Evolutionary conservation across 1,284 basidiomycete species (phyloP).

Genomic region (Cutaneotrichosporon sp.): DNA sequence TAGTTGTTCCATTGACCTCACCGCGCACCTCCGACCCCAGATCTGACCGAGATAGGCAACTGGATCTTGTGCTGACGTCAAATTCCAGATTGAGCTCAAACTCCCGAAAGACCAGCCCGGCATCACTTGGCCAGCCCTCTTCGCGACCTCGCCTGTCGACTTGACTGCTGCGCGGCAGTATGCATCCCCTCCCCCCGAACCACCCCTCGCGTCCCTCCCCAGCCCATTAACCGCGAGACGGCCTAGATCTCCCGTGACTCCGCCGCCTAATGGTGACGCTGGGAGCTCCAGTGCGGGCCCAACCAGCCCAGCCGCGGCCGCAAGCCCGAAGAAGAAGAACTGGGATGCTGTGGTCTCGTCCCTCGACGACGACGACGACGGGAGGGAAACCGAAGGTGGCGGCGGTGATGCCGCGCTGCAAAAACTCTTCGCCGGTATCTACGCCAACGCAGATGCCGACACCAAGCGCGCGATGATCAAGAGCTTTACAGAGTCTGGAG

Average conservation of each 20-base stretch:
- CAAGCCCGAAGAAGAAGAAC: conserved; percentile 29
- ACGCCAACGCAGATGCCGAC: conserved; percentile 77
- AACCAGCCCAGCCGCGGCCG: background rate
- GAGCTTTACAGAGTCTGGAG: conserved; percentile 84
- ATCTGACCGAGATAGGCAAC: too few relatives aligned
- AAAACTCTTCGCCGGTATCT: conserved; percentile 57
- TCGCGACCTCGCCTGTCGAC: conserved; percentile 3
- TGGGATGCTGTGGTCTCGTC: conserved; percentile 45
- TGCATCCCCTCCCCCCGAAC: background rate
- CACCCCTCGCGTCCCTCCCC: background rate
- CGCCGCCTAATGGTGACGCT: background rate
- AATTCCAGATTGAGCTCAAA: conserved; percentile 41
- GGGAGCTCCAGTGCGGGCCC: too few relatives aligned
- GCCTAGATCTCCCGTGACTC: background rate
- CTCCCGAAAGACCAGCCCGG: conserved; percentile 34
- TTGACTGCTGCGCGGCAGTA: conserved; percentile 1
- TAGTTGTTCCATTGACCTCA: background rate
- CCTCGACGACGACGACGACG: conserved; percentile 27
- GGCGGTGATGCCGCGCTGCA: conserved; percentile 44
- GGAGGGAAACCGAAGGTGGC: conserved; percentile 30
- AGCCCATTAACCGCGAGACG: background rate
- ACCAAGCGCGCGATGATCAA: conserved; percentile 92
- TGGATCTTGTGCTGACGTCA: background rate
- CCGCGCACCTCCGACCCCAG: too few relatives aligned
- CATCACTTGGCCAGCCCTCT: conserved; percentile 56